A percentile compares a stretch with the other conserved stretches of the same genome.
These are phyloP conservation scores for Colletotrichum euphorbiae DNA, from an alignment of 2,329 filamentous ascomycete species.

Conservation along the genomic window DNA sequence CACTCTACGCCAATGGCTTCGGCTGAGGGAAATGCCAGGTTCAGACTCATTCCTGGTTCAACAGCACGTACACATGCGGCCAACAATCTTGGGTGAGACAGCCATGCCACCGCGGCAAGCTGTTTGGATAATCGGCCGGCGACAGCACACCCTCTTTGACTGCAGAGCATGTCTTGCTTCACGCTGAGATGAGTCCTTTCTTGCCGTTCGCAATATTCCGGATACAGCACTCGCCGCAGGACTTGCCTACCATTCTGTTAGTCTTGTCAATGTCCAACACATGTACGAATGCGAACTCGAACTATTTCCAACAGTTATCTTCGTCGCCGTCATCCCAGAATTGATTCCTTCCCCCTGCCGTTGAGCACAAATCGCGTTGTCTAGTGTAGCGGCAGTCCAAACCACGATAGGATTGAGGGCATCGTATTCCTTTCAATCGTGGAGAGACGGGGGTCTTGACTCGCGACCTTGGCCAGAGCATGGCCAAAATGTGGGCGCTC, in stretches of 20 bases:
- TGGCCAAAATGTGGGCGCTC: background rate
- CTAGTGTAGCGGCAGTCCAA: constrained; percentile 18
- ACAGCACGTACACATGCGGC: background rate
- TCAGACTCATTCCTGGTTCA: constrained; percentile 5
- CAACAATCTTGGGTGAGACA: background rate
- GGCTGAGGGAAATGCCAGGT: constrained; percentile 6
- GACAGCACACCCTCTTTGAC: constrained; percentile 12
- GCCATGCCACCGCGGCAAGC: background rate
- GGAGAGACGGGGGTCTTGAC: constrained; percentile 36
- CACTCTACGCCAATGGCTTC: constrained; percentile 21
- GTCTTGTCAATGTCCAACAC: constrained; percentile 11
- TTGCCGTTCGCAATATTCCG: background rate
- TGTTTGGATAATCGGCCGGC: background rate
- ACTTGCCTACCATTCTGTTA: background rate
- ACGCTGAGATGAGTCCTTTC: constrained; percentile 10
- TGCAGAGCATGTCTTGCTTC: constrained; percentile 15
- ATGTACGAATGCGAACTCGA: constrained; percentile 1
- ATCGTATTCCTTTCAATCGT: constrained; percentile 31
- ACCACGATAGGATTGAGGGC: constrained; percentile 26
- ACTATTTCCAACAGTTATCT: constrained; percentile 8
- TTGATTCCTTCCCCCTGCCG: constrained; percentile 8
- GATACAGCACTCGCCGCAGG: constrained; percentile 21
- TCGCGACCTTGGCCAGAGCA: constrained; percentile 13
- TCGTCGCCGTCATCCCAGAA: constrained; percentile 2
- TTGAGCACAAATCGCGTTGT: constrained; percentile 23